Evolutionary conservation across 139 green algal species (phyloP).

Genomic region (Haematococcus sp.): DNA sequence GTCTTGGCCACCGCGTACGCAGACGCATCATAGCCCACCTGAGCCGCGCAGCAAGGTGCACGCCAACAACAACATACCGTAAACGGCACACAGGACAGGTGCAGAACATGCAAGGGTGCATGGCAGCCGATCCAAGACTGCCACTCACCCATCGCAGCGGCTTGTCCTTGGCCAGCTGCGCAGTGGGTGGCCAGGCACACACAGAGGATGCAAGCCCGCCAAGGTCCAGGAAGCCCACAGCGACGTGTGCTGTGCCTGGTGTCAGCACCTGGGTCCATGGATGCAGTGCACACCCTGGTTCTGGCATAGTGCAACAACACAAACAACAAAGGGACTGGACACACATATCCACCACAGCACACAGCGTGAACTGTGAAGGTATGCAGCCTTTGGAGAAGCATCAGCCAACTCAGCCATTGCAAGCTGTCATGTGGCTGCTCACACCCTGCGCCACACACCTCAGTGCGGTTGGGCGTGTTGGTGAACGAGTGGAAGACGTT

Average conservation of each 20-base stretch:
- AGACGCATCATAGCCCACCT: slow-evolving; percentile 18
- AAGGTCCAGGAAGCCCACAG: slow-evolving; percentile 51
- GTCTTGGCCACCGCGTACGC: slow-evolving; percentile 45
- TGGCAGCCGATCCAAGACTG: too few relatives aligned
- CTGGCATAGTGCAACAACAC: too few relatives aligned
- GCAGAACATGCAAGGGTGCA: too few relatives aligned
- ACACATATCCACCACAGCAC: too few relatives aligned
- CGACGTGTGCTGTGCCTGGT: slow-evolving; percentile 39
- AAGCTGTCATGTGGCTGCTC: too few relatives aligned
- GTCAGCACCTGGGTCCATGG: slow-evolving; percentile 10
- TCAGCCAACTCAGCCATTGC: too few relatives aligned
- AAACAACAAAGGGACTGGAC: too few relatives aligned
- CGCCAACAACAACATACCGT: too few relatives aligned
- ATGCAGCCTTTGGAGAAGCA: too few relatives aligned
- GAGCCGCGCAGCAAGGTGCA: too few relatives aligned
- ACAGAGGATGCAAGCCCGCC: slow-evolving; percentile 27
- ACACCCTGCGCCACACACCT: neutral
- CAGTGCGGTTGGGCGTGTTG: neutral
- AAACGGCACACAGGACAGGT: too few relatives aligned
- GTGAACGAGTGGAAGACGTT: neutral
- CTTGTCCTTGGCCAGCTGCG: neutral
- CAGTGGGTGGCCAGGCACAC: neutral
- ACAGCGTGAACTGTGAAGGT: too few relatives aligned
- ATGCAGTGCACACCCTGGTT: neutral
- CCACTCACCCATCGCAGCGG: slow-evolving; percentile 7